Base-by-base conservation (phyloP, 495 filamentous ascomycete genomes). In the Aspergillus mulundensis region DNA sequence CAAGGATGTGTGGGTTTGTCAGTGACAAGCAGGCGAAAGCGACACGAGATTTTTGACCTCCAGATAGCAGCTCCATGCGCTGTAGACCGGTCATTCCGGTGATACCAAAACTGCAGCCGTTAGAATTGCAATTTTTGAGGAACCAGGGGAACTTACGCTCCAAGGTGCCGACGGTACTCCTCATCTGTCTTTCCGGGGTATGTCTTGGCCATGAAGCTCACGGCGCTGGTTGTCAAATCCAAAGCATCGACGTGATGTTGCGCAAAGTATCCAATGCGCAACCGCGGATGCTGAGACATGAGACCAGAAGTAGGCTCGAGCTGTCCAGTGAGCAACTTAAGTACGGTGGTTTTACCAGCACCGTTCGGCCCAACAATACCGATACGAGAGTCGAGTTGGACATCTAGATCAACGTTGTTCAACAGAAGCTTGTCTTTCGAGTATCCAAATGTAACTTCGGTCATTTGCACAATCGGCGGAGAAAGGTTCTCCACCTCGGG, bases 351-450 rank as follows among this genome's bases (percentile, higher is more conserved):
- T 72, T 99, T 99, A 78, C 94, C 94, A 28, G 95, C 93, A 70
- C 94, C 93, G 78, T 99, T 99, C 59, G 95, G 95, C 15, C 95
- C 95, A 8, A 99, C 91, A 64, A 99, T 99, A 61, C 95, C 94
- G 64, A 97, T 97, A 36, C 94, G 88, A 3, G 94, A 97, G 68
- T 99, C 95, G 18, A 99, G 87, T 66, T 98, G 94, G 12, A 99
- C 94, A 70, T 96, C 91, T 11, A 99, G 80, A 61, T 99, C 94
- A 50, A 97, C 87, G 66, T 95, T 84, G 49, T 70, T 80, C 20
- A 99, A 84, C 24, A 99, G 83, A 7, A 85, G 85, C 10, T 86
- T 91, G 61, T 93, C 90, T 46, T 76, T 73, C 7, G 78, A 83
- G 75, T 99, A 99, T 32, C 92, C 92, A 67, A 99, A 99, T 7